Evolutionary conservation across 495 filamentous ascomycete species (phyloP).

Genomic region (Clohesyomyces aquaticus): DNA sequence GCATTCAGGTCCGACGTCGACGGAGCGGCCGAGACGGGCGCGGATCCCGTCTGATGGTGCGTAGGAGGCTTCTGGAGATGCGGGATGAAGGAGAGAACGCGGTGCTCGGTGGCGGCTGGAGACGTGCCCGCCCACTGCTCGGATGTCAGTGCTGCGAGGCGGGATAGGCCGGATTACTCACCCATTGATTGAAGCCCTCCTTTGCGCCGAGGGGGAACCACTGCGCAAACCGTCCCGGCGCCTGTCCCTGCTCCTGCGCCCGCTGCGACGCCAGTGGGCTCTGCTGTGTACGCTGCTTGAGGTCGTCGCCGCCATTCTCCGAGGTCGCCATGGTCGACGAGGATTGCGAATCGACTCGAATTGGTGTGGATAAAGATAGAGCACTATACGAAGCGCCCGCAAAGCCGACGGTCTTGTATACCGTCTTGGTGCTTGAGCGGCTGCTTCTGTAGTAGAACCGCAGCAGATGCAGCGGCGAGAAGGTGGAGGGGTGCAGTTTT

Average conservation of each 20-base stretch:
- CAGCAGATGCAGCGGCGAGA: conserved; percentile 40
- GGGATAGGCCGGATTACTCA: conserved; percentile 54
- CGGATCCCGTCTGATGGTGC: conserved; percentile 67
- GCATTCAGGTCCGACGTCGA: conserved; percentile 46
- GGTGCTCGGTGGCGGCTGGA: conserved; percentile 83
- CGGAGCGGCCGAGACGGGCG: conserved; percentile 47
- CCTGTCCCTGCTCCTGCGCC: conserved; percentile 48
- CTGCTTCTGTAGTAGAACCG: conserved; percentile 17
- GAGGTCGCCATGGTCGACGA: conserved; percentile 43
- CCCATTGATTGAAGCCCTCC: conserved; percentile 92
- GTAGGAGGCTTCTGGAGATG: conserved; percentile 76
- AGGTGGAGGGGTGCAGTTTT: conserved; percentile 35
- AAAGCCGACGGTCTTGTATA: conserved; percentile 30
- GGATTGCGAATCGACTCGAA: conserved; percentile 25
- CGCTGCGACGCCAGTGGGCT: conserved; percentile 58
- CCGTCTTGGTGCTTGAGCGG: conserved; percentile 2
- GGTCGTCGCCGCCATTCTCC: conserved; percentile 38
- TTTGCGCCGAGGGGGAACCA: conserved; percentile 89
- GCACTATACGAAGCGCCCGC: conserved; percentile 23
- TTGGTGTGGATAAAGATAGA: conserved; percentile 17
- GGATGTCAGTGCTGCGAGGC: too few relatives aligned
- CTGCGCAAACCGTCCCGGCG: conserved; percentile 39
- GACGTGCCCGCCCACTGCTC: conserved; percentile 79
- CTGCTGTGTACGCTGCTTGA: conserved; percentile 50
- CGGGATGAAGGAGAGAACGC: conserved; percentile 85